These are phyloP conservation scores for Dimocarpus longan DNA, from an alignment of 345 rosid species.

Conservation along the genomic window DNA sequence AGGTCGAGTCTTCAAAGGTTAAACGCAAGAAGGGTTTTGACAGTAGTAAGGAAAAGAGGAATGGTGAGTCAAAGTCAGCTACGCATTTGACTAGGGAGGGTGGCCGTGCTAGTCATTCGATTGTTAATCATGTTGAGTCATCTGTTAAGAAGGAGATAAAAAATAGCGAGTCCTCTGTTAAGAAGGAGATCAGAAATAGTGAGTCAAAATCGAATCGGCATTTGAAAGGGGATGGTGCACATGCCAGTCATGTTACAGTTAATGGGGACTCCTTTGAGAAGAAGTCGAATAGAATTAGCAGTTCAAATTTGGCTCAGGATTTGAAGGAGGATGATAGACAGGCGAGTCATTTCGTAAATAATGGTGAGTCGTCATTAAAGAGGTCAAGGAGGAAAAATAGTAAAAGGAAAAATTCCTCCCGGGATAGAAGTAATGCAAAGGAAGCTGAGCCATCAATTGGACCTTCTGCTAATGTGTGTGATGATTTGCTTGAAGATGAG, in stretches of 20 bases:
- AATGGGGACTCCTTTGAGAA: slow-evolving; percentile 38
- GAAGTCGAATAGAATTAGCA: slow-evolving; percentile 41
- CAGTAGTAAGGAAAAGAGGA: slow-evolving; percentile 40
- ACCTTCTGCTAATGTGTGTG: slow-evolving; percentile 38
- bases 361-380: slow-evolving; percentile 36
- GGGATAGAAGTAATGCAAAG: slow-evolving; percentile 29
- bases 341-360: slow-evolving; percentile 36
- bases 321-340: slow-evolving; percentile 45
- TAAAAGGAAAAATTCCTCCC: slow-evolving; percentile 52
- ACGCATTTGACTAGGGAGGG: slow-evolving; percentile 45
- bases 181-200: slow-evolving; percentile 40
- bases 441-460: slow-evolving; percentile 45
- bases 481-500: slow-evolving; percentile 61
- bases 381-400: slow-evolving; percentile 45
- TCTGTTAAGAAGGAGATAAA: slow-evolving; percentile 30
- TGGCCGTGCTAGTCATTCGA: slow-evolving; percentile 35
- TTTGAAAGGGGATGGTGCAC: slow-evolving; percentile 43
- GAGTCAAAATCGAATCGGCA: slow-evolving; percentile 32
- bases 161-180: slow-evolving; percentile 41
- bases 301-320: slow-evolving; percentile 32
- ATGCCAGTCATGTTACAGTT: slow-evolving; percentile 32
- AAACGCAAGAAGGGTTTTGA: slow-evolving; percentile 39
- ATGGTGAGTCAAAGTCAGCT: slow-evolving; percentile 30
- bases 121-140: slow-evolving; percentile 36
- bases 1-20: slow-evolving; percentile 35